Evolutionary conservation across 345 rosid species (phyloP), one percentile per base, ranked within the genome.

Genomic region (Pugionium cornutum): DNA sequence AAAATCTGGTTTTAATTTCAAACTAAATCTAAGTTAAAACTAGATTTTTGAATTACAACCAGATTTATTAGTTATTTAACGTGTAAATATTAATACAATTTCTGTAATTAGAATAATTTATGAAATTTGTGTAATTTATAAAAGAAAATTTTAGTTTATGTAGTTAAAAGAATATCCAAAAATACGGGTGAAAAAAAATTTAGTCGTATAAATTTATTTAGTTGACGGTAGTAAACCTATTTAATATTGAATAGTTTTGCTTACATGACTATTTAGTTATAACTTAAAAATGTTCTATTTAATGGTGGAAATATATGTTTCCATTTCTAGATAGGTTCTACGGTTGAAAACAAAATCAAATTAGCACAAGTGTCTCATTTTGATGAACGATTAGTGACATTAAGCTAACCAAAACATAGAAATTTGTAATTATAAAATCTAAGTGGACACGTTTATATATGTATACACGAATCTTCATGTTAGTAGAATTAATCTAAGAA

Each of bases 281-380:
- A 32, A 5, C 2, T 35, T 18, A 18, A 18, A 47, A 39, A 5
- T 57, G 42, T 51, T 46, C 37, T 37, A 44, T 55, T 49, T 47
- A 18, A 39, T 30, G 47, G 64, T 64, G 40, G n/a, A 9, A 71
- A 33, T 25, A 58, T 73, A 35, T 52, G 10, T 10, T 59, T 52
- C 57, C 56, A 44, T 66, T 59, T 37, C 42, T 34, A 40, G 48
- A 18, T 18, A 18, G 18, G 66, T 53, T 58, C 26, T 28, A 58
- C 58, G 63, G 54, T 64, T 48, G 40, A 50, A 47, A 57, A 64
- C 27, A 34, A 64, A 72, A 57, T 54, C 42, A 57, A 42, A 34
- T 49, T 34, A 46, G 31, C 59, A 18, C 27, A 31, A 64, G 41
- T 48, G 31, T 5, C 39, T 62, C 18, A 18, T 7, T 5, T 28